Base-by-base conservation (phyloP, 2,329 filamentous ascomycete genomes). In the Beauveria scarabaeidicola region DNA sequence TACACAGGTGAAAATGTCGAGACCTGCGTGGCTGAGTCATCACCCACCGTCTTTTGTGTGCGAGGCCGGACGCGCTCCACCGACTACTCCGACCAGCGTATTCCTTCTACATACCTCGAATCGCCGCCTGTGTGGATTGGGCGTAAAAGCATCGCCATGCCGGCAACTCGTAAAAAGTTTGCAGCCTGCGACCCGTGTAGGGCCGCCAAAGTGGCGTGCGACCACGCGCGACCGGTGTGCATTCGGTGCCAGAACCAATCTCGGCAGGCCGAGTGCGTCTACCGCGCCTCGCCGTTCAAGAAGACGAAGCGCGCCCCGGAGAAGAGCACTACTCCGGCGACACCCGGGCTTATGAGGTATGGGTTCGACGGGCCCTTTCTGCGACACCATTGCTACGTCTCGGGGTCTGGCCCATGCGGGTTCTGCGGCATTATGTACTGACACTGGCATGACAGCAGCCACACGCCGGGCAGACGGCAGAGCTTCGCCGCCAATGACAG, bases 171-270 rank as follows among this genome's bases (percentile, higher is more conserved):
- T 46, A 60, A 53, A n/a, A 55, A 56, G 23, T 60, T 55, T 38
- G 52, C 58, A 29, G 66, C 66, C 1, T 68, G 70, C 64, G 62
- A 72, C 63, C 50, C 71, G 57, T 62, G 72, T 64, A 47, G 72
- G 63, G 43, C 54, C 8, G 61, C 66, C 3, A 69, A 69, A 47
- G 58, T 68, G 15, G 66, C 65, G 2, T 66, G 65, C 61, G 63
- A 69, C 54, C 69, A 71, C 59, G 43, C 57, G n/a, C 48, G 61
- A 46, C 68, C 68, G 6, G 63, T 63, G 19, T 71, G 69, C 46
- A 63, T 64, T 23, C 64, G 68, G 13, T 70, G 68, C 32, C 61
- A 51, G 17, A 62, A 61, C 27, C 48, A 54, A 32, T 57, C 58
- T 11, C 62, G 60, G 21, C 44, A 52, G 15, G n/a, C 27, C 15